Evolutionary conservation across 257 asterid species (phyloP).

Genomic region (Solanum peruvianum): DNA sequence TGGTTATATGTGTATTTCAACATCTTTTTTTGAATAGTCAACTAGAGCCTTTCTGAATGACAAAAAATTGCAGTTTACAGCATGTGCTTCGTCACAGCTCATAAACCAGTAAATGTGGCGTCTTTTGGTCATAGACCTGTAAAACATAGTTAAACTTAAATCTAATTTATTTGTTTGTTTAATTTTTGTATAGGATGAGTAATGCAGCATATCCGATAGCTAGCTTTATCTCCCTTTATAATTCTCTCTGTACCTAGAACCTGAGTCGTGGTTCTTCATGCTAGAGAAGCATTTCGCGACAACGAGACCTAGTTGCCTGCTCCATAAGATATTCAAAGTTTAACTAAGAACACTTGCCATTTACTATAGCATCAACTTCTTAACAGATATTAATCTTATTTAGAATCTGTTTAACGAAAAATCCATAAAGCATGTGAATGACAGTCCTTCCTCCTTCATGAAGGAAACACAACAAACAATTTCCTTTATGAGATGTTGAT

Average conservation of each 20-base stretch:
- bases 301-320: not conserved
- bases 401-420: not conserved
- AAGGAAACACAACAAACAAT: not conserved
- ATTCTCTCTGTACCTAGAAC: not conserved
- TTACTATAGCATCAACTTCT: not conserved
- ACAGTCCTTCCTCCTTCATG: not conserved
- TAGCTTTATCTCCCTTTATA: not conserved
- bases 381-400: not conserved
- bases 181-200: not conserved
- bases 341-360: not conserved
- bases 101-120: not conserved
- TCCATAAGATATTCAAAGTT: not conserved
- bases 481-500: not conserved
- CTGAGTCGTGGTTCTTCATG: not conserved
- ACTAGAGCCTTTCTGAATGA: not conserved
- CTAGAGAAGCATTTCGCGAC: not conserved
- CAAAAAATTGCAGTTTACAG: not conserved
- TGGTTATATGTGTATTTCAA: not conserved
- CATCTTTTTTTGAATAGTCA: not conserved
- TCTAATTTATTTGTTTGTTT: not conserved
- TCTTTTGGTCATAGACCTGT: not conserved
- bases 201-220: not conserved
- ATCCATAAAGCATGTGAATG: not conserved
- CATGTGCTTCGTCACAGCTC: not conserved
- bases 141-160: not conserved